Conservation (phyloP, 2,329 filamentous ascomycete species). For the Apiospora kogelbergensis region DNA sequence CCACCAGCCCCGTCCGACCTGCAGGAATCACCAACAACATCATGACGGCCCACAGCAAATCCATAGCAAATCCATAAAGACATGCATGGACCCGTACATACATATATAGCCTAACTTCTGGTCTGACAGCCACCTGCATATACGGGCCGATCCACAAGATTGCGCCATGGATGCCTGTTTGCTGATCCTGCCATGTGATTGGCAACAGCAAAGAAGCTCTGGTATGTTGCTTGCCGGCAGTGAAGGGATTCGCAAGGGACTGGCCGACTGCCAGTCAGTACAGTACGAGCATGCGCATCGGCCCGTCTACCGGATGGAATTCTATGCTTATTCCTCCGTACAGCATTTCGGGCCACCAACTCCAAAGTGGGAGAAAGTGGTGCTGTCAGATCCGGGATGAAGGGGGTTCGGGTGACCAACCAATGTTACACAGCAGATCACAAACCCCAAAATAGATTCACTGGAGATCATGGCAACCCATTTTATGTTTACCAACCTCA, state of each 20-base stretch:
- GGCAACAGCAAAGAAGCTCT: not conserved
- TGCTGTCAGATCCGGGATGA: not conserved
- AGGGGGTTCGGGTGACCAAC: not conserved
- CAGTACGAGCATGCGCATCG: not conserved
- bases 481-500: not conserved
- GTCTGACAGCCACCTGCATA: not conserved
- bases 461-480: too few species aligned
- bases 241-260: too few species aligned
- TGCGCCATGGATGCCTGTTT: too few species aligned
- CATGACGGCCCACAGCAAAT: not conserved
- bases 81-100: not conserved
- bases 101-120: too few species aligned
- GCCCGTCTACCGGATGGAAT: not conserved
- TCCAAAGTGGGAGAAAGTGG: not conserved
- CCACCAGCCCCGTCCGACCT: not conserved
- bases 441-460: not conserved
- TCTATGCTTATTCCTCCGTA: not conserved
- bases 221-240: too few species aligned
- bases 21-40: not conserved
- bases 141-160: not conserved
- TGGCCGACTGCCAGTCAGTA: too few species aligned
- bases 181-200: not conserved
- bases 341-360: too few species aligned
- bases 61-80: not conserved
- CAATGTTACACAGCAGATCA: not conserved